phyloP scores from a whole-genome alignment of 1,139 yeast species.

The Blastobotrys capitulatus region DNA sequence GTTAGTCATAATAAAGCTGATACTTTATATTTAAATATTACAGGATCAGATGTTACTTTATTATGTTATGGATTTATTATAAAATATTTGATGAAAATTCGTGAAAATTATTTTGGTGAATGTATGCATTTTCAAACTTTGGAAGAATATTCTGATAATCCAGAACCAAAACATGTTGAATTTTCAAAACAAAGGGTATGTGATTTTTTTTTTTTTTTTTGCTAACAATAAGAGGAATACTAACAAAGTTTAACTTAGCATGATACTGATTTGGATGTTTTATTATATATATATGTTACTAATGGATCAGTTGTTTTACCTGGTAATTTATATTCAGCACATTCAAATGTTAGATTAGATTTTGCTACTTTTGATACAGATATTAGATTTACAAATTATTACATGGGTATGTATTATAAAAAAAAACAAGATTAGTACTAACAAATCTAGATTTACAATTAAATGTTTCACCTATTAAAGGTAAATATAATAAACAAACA shows the following conservation, averaged over 20 bases:
- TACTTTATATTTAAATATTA: constrained; percentile 57
- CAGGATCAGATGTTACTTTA: constrained; percentile 62
- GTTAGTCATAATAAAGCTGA: constrained; percentile 65
- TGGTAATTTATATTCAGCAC: constrained; percentile 59
- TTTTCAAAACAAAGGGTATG: constrained; percentile 18
- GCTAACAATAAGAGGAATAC: too few species aligned
- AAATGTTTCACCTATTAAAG: constrained; percentile 35
- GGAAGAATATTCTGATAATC: constrained; percentile 53
- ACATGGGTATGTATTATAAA: constrained; percentile 70
- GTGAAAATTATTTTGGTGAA: constrained; percentile 90
- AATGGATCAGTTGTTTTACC: constrained; percentile 74
- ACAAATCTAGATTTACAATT: constrained; percentile 31
- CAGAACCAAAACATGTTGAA: constrained; percentile 5
- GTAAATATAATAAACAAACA: constrained; percentile 20
- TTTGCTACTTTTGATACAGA: constrained; percentile 71
- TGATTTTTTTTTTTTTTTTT: background rate
- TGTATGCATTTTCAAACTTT: constrained; percentile 75
- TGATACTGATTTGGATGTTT: constrained; percentile 72
- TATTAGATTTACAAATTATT: constrained; percentile 80
- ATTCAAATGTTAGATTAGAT: constrained; percentile 55
- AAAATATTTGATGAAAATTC: constrained; percentile 66
- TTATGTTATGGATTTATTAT: constrained; percentile 75
- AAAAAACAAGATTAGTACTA: constrained; percentile 4
- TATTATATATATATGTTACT: constrained; percentile 62
- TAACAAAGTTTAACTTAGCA: constrained; percentile 37